Evolutionary conservation across 164 flowering plant species (phyloP).

Genomic region (Amborella trichopoda): DNA sequence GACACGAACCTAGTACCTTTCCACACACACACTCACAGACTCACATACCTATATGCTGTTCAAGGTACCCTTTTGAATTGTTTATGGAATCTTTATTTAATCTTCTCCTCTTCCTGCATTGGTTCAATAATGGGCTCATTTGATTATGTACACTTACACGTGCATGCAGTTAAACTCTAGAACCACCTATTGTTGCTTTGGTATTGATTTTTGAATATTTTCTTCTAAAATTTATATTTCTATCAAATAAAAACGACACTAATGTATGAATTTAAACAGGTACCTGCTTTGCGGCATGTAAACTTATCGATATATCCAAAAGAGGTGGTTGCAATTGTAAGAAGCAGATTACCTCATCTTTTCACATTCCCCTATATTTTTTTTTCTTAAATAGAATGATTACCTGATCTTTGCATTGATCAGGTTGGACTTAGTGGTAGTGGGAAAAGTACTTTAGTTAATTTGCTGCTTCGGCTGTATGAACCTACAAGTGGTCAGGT

Average conservation of each 20-base stretch:
- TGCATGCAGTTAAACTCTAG: too few species aligned
- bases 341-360: too few species aligned
- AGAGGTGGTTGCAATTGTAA: constrained; percentile 90
- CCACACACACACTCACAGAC: too few species aligned
- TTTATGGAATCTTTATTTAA: too few species aligned
- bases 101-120: too few species aligned
- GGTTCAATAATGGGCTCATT: too few species aligned
- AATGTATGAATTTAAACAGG: constrained; percentile 29
- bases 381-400: not conserved
- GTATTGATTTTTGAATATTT: too few species aligned
- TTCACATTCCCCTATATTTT: not conserved
- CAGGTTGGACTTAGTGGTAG: constrained; percentile 98
- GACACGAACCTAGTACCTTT: too few species aligned
- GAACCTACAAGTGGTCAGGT: constrained; percentile 93
- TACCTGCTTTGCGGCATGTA: constrained; percentile 47
- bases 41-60: too few species aligned
- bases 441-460: constrained; percentile 90
- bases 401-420: not conserved
- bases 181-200: too few species aligned
- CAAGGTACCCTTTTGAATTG: too few species aligned
- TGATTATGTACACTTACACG: too few species aligned
- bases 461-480: constrained; percentile 80
- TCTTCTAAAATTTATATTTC: not conserved
- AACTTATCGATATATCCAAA: constrained; percentile 52
- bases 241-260: not conserved